Percentiles rank a stretch among this genome's conserved stretches.
Conservation (phyloP, 2,329 filamentous ascomycete genomes). For the Madurella fahalii region DNA sequence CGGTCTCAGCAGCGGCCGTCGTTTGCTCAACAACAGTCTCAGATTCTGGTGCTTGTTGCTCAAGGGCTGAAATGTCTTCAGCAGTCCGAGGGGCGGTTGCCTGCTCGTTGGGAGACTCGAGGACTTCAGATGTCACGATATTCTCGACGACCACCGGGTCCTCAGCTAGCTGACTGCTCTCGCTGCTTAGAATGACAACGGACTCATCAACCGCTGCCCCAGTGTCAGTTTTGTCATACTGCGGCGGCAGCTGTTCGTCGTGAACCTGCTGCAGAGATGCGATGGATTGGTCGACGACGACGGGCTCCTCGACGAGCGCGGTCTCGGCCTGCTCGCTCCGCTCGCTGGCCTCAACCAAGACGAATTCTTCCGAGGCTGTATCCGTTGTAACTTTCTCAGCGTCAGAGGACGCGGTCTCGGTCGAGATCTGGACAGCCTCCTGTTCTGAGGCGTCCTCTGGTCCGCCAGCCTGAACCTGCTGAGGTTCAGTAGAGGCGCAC, state of each 20-base stretch:
- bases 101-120: neutral
- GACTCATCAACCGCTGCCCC: conserved; percentile 1
- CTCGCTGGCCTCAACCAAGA: conserved; percentile 15
- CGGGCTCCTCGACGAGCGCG: conserved; percentile 7
- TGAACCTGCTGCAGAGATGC: conserved; percentile 2
- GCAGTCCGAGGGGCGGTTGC: neutral
- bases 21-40: neutral
- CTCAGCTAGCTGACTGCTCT: conserved; percentile 7
- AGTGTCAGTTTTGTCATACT: neutral
- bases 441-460: neutral
- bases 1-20: neutral
- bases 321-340: neutral
- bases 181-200: conserved; percentile 1
- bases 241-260: neutral
- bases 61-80: neutral
- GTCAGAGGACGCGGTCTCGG: neutral
- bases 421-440: neutral
- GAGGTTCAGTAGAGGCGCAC: neutral
- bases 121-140: neutral
- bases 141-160: conserved; percentile 10
- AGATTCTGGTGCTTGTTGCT: neutral
- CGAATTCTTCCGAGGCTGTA: conserved; percentile 15
- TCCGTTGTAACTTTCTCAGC: conserved; percentile 4
- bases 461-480: neutral
- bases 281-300: conserved; percentile 5